phyloP scores from a whole-genome alignment of 108 stramenopile genomes.

The Fragilariopsis cylindrus region DNA sequence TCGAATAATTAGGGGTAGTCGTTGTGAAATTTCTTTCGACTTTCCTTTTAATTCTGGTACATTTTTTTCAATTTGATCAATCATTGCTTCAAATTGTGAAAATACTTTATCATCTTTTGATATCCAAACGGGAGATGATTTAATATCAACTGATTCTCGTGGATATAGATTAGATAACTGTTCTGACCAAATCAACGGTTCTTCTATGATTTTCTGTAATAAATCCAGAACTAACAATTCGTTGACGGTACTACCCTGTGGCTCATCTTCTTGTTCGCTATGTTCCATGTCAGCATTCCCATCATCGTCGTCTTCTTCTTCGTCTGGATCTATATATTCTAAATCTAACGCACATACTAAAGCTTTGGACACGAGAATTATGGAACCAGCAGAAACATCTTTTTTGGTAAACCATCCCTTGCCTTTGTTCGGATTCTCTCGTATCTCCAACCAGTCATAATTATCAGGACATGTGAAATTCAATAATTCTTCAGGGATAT shows the following conservation, averaged over 20 bases:
- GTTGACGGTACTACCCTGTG: constrained; percentile 46
- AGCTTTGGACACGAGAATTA: constrained; percentile 57
- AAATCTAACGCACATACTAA: constrained; percentile 60
- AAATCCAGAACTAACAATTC: constrained; percentile 56
- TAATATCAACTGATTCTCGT: constrained; percentile 42
- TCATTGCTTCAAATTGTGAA: constrained; percentile 33
- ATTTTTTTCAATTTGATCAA: constrained; percentile 31
- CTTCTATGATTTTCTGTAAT: constrained; percentile 41
- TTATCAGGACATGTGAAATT: constrained; percentile 16
- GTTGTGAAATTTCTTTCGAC: constrained; percentile 51
- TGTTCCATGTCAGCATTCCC: constrained; percentile 40
- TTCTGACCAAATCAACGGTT: constrained; percentile 59
- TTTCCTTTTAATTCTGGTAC: constrained; percentile 23
- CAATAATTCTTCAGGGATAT: constrained; percentile 36
- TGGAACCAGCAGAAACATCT: constrained; percentile 47
- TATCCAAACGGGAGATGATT: constrained; percentile 55
- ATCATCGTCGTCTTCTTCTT: constrained; percentile 43
- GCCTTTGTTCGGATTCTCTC: constrained; percentile 48
- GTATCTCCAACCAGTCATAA: constrained; percentile 38
- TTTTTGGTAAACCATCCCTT: constrained; percentile 57
- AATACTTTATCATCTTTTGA: constrained; percentile 51
- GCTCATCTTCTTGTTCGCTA: constrained; percentile 31
- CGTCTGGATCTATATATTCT: constrained; percentile 46
- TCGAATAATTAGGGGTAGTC: constrained; percentile 71
- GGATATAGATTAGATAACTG: constrained; percentile 59